A percentile compares a stretch with the other conserved stretches of the same genome.
phyloP scores from a whole-genome alignment of 805 yeast genomes.

The Jamesozyma jinghongensis region DNA sequence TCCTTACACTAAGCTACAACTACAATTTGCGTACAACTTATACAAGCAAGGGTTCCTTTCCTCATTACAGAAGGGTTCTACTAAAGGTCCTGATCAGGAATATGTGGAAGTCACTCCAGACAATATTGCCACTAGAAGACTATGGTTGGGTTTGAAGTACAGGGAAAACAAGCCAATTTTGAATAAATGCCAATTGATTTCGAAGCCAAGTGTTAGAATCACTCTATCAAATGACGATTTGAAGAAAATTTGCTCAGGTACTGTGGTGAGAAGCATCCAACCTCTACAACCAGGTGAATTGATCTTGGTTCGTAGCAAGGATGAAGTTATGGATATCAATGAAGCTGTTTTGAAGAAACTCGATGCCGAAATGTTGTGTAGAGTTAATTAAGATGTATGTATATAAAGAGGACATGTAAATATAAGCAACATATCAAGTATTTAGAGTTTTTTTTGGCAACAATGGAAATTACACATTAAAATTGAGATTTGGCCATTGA shows the following conservation, averaged over 20 bases:
- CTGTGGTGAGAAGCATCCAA: slow-evolving; percentile 59
- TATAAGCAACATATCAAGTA: not conserved
- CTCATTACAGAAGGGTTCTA: slow-evolving; percentile 76
- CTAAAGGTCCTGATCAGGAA: slow-evolving; percentile 69
- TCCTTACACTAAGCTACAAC: slow-evolving; percentile 74
- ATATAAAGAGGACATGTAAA: not conserved
- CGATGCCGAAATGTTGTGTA: slow-evolving; percentile 70
- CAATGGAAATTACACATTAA: too few species aligned
- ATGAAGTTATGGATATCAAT: slow-evolving; percentile 61
- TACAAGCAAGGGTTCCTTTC: slow-evolving; percentile 87
- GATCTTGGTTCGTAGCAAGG: slow-evolving; percentile 53
- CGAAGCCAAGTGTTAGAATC: slow-evolving; percentile 78
- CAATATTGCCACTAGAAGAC: slow-evolving; percentile 72
- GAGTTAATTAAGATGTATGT: slow-evolving; percentile 38
- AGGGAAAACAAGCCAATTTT: slow-evolving; percentile 72
- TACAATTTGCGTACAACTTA: slow-evolving; percentile 73
- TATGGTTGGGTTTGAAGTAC: slow-evolving; percentile 90
- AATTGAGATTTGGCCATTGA: too few species aligned
- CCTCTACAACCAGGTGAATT: slow-evolving; percentile 88
- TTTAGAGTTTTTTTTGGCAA: too few species aligned
- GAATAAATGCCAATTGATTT: slow-evolving; percentile 58
- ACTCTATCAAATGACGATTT: slow-evolving; percentile 55
- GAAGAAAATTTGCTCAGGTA: slow-evolving; percentile 65
- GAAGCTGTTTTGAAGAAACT: slow-evolving; percentile 73
- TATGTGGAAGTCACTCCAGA: slow-evolving; percentile 78